Conservation (phyloP, 2,329 filamentous ascomycete species). For the Fusarium brachygibbosum region DNA sequence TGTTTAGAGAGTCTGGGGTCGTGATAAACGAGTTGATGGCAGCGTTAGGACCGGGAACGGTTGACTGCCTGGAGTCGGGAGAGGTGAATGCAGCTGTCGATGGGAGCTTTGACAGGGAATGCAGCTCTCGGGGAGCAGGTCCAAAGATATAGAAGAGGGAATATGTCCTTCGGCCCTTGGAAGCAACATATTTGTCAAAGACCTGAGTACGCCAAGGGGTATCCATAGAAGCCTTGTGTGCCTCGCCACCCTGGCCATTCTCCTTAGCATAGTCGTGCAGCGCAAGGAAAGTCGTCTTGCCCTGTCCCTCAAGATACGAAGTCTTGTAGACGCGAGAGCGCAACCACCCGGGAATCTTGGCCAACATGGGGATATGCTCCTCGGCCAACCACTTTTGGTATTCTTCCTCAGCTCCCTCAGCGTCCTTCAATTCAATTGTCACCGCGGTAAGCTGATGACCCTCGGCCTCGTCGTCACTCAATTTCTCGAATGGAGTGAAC, state of each 20-base stretch:
- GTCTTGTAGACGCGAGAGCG: slow-evolving; percentile 79
- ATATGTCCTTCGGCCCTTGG: slow-evolving; percentile 72
- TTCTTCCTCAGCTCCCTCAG: slow-evolving; percentile 64
- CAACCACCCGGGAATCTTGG: slow-evolving; percentile 83
- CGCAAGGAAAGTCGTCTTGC: slow-evolving; percentile 68
- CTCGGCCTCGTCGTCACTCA: slow-evolving; percentile 69
- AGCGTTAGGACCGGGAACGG: slow-evolving; percentile 64
- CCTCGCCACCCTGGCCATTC: slow-evolving; percentile 75
- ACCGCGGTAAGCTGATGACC: slow-evolving; percentile 74
- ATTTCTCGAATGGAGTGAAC: slow-evolving; percentile 72
- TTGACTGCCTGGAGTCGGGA: slow-evolving; percentile 67
- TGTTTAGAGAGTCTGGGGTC: slow-evolving; percentile 74
- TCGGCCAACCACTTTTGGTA: slow-evolving; percentile 78
- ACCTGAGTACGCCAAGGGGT: slow-evolving; percentile 74
- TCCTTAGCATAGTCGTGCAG: slow-evolving; percentile 79
- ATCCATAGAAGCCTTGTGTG: slow-evolving; percentile 72
- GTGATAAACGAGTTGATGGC: slow-evolving; percentile 77
- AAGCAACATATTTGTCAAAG: slow-evolving; percentile 68
- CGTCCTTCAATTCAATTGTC: slow-evolving; percentile 66
- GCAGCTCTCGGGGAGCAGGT: slow-evolving; percentile 76
- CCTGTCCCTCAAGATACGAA: slow-evolving; percentile 69
- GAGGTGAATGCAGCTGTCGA: slow-evolving; percentile 65
- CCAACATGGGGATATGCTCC: slow-evolving; percentile 79
- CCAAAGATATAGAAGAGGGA: slow-evolving; percentile 85
- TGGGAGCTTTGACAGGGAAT: slow-evolving; percentile 65